Percentiles rank a stretch among this genome's conserved stretches.
Conservation (phyloP, 306 rosid genomes). For the Prosopis cineraria region DNA sequence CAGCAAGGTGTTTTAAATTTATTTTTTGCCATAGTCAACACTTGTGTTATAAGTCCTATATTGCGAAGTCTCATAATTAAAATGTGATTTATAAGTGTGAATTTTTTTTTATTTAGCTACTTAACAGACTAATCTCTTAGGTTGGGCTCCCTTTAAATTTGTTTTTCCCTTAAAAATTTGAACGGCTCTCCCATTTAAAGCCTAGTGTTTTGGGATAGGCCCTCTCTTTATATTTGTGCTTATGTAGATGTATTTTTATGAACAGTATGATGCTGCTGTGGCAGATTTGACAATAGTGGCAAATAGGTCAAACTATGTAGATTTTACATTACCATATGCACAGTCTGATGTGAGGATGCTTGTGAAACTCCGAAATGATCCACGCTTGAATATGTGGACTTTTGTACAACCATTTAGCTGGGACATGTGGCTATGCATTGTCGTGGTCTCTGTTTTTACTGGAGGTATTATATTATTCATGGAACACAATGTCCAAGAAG, state of each 20-base stretch:
- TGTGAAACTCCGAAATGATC: neutral
- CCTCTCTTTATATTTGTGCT: too few relatives aligned
- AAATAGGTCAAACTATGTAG: constrained; percentile 14
- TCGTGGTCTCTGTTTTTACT: neutral
- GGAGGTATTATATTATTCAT: constrained; percentile 13
- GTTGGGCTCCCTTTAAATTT: too few relatives aligned
- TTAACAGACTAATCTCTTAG: too few relatives aligned
- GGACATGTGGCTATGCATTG: constrained; percentile 25
- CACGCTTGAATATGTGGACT: constrained; percentile 25
- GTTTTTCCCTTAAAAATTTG: too few relatives aligned
- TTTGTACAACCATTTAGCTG: constrained; percentile 25
- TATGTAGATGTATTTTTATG: neutral
- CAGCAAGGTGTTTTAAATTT: too few relatives aligned
- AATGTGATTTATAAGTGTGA: too few relatives aligned
- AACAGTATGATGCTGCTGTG: constrained; percentile 27
- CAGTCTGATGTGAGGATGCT: constrained; percentile 26
- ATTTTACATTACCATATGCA: constrained; percentile 28
- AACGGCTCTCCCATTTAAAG: too few relatives aligned
- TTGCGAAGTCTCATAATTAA: too few relatives aligned
- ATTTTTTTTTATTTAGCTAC: too few relatives aligned
- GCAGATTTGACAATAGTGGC: constrained; percentile 22
- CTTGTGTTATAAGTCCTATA: too few relatives aligned
- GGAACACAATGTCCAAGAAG: constrained; percentile 1
- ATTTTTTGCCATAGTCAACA: neutral
- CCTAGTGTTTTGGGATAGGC: too few relatives aligned